Conservation (phyloP, 2,329 filamentous ascomycete species). For the Lomentospora prolificans region DNA sequence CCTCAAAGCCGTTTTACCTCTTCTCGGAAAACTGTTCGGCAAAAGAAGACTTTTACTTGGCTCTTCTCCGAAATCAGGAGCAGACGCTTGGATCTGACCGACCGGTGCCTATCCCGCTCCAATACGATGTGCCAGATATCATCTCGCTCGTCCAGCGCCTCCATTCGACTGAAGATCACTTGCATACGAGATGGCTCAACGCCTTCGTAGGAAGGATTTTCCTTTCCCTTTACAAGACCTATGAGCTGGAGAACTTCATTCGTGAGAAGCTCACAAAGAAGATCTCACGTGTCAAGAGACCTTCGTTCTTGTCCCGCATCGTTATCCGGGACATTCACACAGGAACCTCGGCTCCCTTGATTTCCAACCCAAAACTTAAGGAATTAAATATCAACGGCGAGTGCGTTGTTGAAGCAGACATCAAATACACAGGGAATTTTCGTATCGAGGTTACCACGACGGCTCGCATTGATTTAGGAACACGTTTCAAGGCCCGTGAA, state of each 20-base stretch:
- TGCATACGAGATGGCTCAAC: constrained; percentile 90
- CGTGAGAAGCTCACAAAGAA: constrained; percentile 88
- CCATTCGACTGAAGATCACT: constrained; percentile 83
- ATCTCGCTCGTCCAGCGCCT: constrained; percentile 82
- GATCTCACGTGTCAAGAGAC: constrained; percentile 86
- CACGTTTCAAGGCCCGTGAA: constrained; percentile 80
- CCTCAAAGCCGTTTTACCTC: constrained; percentile 78
- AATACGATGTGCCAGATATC: constrained; percentile 78
- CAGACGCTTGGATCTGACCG: constrained; percentile 42
- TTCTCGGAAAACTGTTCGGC: constrained; percentile 94
- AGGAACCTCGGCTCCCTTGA: constrained; percentile 75
- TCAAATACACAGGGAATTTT: constrained; percentile 84
- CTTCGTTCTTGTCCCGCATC: constrained; percentile 78
- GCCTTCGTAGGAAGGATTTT: constrained; percentile 83
- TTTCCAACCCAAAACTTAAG: constrained; percentile 79
- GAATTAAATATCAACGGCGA: constrained; percentile 90
- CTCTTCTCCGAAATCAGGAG: constrained; percentile 75
- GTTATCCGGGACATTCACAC: constrained; percentile 75
- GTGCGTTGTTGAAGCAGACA: constrained; percentile 74
- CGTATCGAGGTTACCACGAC: constrained; percentile 86
- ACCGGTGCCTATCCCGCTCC: constrained; percentile 46
- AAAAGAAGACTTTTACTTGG: constrained; percentile 98
- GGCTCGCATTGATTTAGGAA: constrained; percentile 79
- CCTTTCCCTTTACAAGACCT: constrained; percentile 75
- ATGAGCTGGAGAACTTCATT: constrained; percentile 69